Evolutionary conservation across 2,329 filamentous ascomycete genomes (phyloP), one percentile per base, ranked within the genome.

Genomic region (Claviceps arundinis): DNA sequence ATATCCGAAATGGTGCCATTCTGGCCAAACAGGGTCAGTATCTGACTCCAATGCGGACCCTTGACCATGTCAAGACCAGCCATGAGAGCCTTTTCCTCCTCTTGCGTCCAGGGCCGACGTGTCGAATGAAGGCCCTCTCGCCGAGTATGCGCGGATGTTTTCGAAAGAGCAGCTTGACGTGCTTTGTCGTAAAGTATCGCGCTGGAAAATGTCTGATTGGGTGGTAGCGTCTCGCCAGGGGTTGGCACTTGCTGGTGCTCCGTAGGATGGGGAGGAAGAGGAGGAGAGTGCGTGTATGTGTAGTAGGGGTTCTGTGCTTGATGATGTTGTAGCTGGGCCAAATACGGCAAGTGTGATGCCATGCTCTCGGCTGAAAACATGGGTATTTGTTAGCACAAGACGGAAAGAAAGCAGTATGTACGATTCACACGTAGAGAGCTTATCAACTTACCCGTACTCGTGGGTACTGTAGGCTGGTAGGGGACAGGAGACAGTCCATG

Each of bases 41-140:
- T 95, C 63, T 95, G 89, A 59, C 87, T 91, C 89, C 89, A 95
- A 61, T 95, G 89, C 17, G 89, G 89, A 0, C 89, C 89, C 63
- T 90, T 89, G 47, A 95, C 89, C 64, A 85, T 81, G 62, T 94
- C 89, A 4, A 95, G 78, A 1, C 89, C 89, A 48, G 85, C 81
- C 84, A 95, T 91, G 17, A 95, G 74, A 0, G 89, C 89, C 65
- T 89, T 89, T 64, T 95, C 89, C 67, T 95, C 89, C 56, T 93
- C 87, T 4, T 85, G 82, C 0, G 85, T 88, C 89, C 89, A 95
- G 0, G 89, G 88, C 30, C 89, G 79, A 37, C 89, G 78, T 2
- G 78, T 80, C 1, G 77, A 81, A 57, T 80, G 76, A 2, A 77
- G 65, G 1, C 78, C 78, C 60, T 81, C 78, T 43, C 77, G 67